These are phyloP conservation scores for Sechiopsis laciniata DNA, from an alignment of 306 rosid genomes.

Conservation along the genomic window DNA sequence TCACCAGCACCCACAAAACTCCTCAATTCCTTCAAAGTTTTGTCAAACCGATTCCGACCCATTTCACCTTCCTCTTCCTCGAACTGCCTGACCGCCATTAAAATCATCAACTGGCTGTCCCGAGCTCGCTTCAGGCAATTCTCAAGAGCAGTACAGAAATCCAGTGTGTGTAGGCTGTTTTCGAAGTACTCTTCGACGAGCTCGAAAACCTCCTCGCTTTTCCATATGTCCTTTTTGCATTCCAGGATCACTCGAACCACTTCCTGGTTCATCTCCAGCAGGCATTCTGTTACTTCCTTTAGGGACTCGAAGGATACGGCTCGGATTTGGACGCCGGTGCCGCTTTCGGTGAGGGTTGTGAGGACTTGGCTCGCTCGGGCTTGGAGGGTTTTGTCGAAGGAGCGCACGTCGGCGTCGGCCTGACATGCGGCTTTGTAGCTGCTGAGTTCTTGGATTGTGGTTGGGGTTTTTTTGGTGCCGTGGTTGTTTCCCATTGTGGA, in stretches of 20 bases:
- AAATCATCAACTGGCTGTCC: slow-evolving; percentile 63
- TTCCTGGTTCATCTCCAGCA: slow-evolving; percentile 85
- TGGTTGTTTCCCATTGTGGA: slow-evolving; percentile 15
- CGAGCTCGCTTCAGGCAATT: slow-evolving; percentile 67
- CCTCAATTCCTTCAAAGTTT: slow-evolving; percentile 58
- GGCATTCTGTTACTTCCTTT: slow-evolving; percentile 66
- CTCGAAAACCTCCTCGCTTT: slow-evolving; percentile 64
- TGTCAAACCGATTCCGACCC: slow-evolving; percentile 29
- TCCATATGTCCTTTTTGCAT: slow-evolving; percentile 94
- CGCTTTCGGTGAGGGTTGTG: slow-evolving; percentile 43
- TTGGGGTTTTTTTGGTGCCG: neutral
- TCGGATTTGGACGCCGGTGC: slow-evolving; percentile 64
- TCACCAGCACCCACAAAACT: slow-evolving; percentile 66
- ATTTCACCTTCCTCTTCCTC: slow-evolving; percentile 55
- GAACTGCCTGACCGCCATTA: slow-evolving; percentile 66
- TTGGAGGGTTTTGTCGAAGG: slow-evolving; percentile 62
- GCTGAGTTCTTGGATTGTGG: slow-evolving; percentile 41
- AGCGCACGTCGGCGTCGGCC: slow-evolving; percentile 58
- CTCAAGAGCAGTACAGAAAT: slow-evolving; percentile 81
- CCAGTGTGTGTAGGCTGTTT: slow-evolving; percentile 67
- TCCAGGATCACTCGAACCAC: slow-evolving; percentile 76
- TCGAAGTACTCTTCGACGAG: slow-evolving; percentile 91
- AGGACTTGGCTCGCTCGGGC: slow-evolving; percentile 64
- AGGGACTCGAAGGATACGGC: slow-evolving; percentile 74
- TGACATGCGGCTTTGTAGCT: slow-evolving; percentile 78